A percentile compares a stretch with the other conserved stretches of the same genome.
Evolutionary conservation across 306 rosid species (phyloP).

Genomic region (Lathyrus aphaca): DNA sequence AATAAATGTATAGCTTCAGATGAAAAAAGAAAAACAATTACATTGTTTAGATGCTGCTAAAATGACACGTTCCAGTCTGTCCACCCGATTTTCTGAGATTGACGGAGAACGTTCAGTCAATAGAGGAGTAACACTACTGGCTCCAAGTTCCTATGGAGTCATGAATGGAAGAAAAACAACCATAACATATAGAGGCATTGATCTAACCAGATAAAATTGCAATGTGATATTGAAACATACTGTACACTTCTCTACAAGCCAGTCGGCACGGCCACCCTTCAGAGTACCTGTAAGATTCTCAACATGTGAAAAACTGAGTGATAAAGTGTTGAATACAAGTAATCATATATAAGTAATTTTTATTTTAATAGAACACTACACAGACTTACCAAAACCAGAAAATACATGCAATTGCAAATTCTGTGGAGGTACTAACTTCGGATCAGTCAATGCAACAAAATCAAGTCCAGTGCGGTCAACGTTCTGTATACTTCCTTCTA

Average conservation of each 20-base stretch:
- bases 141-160: slow-evolving; percentile 83
- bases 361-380: slow-evolving; percentile 10
- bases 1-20: slow-evolving; percentile 24
- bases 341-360: slow-evolving; percentile 11
- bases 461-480: slow-evolving; percentile 65
- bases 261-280: slow-evolving; percentile 93
- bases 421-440: slow-evolving; percentile 59
- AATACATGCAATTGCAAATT: slow-evolving; percentile 73
- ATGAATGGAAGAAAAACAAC: slow-evolving; percentile 30
- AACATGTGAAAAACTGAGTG: slow-evolving; percentile 27
- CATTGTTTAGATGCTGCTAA: slow-evolving; percentile 96
- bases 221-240: slow-evolving; percentile 48
- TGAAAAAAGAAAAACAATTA: slow-evolving; percentile 36
- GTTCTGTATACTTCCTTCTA: slow-evolving; percentile 73
- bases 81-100: slow-evolving; percentile 72
- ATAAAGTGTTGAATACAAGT: slow-evolving; percentile 32
- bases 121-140: slow-evolving; percentile 82
- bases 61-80: slow-evolving; percentile 81
- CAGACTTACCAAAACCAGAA: slow-evolving; percentile 74
- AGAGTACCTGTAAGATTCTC: slow-evolving; percentile 63
- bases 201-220: slow-evolving; percentile 35
- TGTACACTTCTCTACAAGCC: slow-evolving; percentile 97
- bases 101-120: slow-evolving; percentile 84
- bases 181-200: slow-evolving; percentile 7
- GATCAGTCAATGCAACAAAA: slow-evolving; percentile 75